Evolutionary conservation across 2,329 filamentous ascomycete species (phyloP).

Genomic region (Nemania bipapillata): DNA sequence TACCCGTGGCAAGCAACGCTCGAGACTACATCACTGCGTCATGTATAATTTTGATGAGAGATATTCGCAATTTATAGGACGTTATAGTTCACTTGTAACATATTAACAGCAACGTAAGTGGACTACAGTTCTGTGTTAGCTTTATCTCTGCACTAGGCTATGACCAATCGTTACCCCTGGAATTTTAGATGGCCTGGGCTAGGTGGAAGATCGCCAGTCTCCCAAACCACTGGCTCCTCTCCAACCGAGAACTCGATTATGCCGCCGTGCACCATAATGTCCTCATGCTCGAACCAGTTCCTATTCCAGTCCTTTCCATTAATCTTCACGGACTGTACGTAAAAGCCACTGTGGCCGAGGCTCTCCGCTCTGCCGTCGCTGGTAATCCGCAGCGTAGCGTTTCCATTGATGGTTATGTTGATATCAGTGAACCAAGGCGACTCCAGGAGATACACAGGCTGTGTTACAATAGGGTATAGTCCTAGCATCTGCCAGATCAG

Average conservation of each 20-base stretch:
- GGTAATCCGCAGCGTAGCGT: constrained; percentile 57
- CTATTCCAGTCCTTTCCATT: constrained; percentile 63
- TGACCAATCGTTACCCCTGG: neutral
- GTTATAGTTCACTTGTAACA: no score
- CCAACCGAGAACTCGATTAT: constrained; percentile 62
- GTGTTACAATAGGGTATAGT: constrained; percentile 66
- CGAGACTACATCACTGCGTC: neutral
- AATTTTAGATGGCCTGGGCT: constrained; percentile 51
- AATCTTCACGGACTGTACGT: constrained; percentile 64
- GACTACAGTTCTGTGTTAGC: neutral
- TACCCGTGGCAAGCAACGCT: neutral
- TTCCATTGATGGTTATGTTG: constrained; percentile 60
- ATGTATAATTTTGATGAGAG: neutral
- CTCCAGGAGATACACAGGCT: constrained; percentile 66
- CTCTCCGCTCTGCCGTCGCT: constrained; percentile 51
- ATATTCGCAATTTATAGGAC: no score
- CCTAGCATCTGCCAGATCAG: constrained; percentile 67
- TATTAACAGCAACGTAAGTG: no score
- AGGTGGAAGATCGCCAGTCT: constrained; percentile 62
- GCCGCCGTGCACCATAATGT: constrained; percentile 54
- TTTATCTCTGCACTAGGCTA: neutral
- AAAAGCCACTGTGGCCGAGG: constrained; percentile 55
- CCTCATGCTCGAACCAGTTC: constrained; percentile 67
- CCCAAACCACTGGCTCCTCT: constrained; percentile 56
- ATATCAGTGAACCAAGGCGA: constrained; percentile 62